phyloP scores from a whole-genome alignment of 768 basidiomycete species.

The Cystobasidium ongulense region DNA sequence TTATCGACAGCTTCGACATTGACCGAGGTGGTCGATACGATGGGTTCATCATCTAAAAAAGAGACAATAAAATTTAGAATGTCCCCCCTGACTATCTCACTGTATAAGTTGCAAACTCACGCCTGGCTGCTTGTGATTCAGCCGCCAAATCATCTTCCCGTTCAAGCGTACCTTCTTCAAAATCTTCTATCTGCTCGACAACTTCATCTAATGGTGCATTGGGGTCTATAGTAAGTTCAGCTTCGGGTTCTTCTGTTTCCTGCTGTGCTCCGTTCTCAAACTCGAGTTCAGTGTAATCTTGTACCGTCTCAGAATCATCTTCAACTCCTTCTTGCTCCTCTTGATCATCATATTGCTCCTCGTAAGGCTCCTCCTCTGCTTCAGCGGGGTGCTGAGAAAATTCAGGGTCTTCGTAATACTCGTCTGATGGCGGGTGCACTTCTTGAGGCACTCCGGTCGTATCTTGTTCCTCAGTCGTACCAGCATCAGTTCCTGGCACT shows the following conservation, averaged over 20 bases:
- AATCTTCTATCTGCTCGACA: conserved; percentile 17
- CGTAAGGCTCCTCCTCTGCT: conserved; percentile 7
- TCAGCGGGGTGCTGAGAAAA: conserved; percentile 14
- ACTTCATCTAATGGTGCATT: conserved; percentile 22
- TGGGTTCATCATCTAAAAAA: not conserved
- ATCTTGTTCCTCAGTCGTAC: not conserved
- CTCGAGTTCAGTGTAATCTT: not conserved
- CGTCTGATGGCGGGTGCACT: conserved; percentile 22
- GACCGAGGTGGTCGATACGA: not conserved
- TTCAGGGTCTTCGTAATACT: conserved; percentile 30
- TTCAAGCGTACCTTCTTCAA: conserved; percentile 17
- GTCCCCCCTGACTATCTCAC: not conserved
- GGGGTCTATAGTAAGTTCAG: conserved; percentile 8
- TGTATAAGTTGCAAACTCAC: not conserved
- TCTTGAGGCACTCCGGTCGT: not conserved
- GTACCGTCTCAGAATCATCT: not conserved
- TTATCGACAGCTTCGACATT: conserved; percentile 3
- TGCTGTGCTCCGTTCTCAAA: not conserved
- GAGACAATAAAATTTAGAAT: not conserved
- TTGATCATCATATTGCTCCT: conserved; percentile 2
- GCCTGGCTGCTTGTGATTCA: not conserved
- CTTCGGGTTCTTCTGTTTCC: not conserved
- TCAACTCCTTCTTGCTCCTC: not conserved
- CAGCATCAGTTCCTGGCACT: not conserved
- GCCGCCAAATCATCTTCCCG: conserved; percentile 7